These are phyloP conservation scores for Volvariella surrecta DNA, from an alignment of 1,284 basidiomycete species.

Conservation along the genomic window DNA sequence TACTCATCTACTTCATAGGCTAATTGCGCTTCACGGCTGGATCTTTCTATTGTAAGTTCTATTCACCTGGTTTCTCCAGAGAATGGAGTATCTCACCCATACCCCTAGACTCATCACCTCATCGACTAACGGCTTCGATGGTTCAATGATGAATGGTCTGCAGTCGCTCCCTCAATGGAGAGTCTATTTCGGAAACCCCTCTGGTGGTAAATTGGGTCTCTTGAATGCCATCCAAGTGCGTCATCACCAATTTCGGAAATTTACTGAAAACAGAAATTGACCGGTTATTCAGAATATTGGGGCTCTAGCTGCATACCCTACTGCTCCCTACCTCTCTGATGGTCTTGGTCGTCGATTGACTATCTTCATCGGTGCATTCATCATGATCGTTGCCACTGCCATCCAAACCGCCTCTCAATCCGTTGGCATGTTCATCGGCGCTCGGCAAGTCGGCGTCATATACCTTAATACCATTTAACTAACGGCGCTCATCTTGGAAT, in stretches of 20 bases:
- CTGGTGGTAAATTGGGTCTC: slow-evolving; percentile 52
- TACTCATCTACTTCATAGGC: slow-evolving; percentile 23
- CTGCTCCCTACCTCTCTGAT: slow-evolving; percentile 65
- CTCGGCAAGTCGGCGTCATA: slow-evolving; percentile 34
- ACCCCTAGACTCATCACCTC: slow-evolving; percentile 57
- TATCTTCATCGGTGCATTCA: slow-evolving; percentile 53
- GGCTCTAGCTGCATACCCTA: slow-evolving; percentile 53
- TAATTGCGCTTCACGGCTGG: slow-evolving; percentile 60
- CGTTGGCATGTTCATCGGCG: slow-evolving; percentile 76
- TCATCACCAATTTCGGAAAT: slow-evolving; percentile 5
- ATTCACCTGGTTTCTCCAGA: neutral
- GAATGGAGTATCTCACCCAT: too few relatives aligned
- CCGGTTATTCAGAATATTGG: slow-evolving; percentile 54
- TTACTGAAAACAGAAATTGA: neutral
- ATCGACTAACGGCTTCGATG: slow-evolving; percentile 71
- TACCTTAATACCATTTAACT: slow-evolving; percentile 1
- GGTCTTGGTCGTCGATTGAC: slow-evolving; percentile 54
- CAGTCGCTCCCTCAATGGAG: slow-evolving; percentile 59
- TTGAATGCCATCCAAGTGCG: slow-evolving; percentile 70
- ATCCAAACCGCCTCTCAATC: slow-evolving; percentile 65
- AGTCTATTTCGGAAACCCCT: slow-evolving; percentile 45
- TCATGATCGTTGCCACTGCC: slow-evolving; percentile 61
- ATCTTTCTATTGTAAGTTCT: slow-evolving; percentile 50
- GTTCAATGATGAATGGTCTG: slow-evolving; percentile 71
- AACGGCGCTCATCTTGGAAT: neutral